These are phyloP conservation scores for Zymoseptoria pseudotritici DNA, from an alignment of 2,329 filamentous ascomycete species.

Conservation along the genomic window DNA sequence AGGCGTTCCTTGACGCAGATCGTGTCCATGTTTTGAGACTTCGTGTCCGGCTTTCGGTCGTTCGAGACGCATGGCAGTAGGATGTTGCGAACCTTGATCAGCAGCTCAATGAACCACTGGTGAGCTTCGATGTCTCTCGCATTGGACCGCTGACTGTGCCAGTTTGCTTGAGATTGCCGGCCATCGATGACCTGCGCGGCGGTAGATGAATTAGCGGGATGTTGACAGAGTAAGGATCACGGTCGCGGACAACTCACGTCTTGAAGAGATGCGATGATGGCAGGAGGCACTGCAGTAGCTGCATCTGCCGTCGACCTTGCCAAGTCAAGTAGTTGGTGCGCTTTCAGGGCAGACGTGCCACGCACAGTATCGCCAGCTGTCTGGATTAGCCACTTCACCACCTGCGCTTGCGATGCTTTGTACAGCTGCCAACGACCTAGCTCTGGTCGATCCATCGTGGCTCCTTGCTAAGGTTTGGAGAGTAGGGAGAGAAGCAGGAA, in stretches of 20 bases:
- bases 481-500: background rate
- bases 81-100: background rate
- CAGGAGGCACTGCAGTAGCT: background rate
- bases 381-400: background rate
- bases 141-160: background rate
- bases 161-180: background rate
- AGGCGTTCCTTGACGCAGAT: background rate
- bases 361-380: background rate
- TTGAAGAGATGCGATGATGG: background rate
- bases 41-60: background rate
- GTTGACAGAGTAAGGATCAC: background rate
- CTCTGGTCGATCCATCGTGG: background rate
- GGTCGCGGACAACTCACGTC: background rate
- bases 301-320: background rate
- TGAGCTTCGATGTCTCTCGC: background rate
- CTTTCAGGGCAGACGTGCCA: background rate
- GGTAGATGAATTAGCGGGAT: background rate
- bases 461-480: background rate
- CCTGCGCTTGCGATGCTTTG: background rate
- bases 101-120: background rate
- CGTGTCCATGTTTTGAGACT: background rate
- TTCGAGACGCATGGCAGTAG: background rate
- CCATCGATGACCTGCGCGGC: background rate
- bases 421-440: background rate
- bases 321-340: background rate